Evolutionary conservation across 768 basidiomycete species (phyloP), one percentile per base, ranked within the genome.

Genomic region (Gloeophyllum trabeum): DNA sequence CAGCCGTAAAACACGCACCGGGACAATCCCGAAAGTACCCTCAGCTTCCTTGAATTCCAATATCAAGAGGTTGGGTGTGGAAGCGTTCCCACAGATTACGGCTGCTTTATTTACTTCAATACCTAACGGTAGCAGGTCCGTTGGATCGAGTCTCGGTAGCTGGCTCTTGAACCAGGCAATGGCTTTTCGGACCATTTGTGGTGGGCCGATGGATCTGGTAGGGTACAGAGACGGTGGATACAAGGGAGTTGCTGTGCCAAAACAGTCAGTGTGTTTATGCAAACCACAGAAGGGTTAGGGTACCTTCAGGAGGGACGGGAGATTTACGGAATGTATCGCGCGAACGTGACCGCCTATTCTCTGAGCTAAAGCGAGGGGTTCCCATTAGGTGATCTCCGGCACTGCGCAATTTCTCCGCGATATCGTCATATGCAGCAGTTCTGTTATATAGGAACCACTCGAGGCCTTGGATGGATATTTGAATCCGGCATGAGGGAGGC

Each of bases 401-500:
- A 46, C 48, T 5, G 45, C 39, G n/a, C 71, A 92, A 78, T 53
- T 84, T 76, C 7, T 82, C 71, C 16, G 94, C 62, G 41, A 98
- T 91, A 41, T 76, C 71, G 54, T 98, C 91, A 60, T 83, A 97
- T 3, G 90, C 80, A 3, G 87, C 75, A 3, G 89, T 93, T 38
- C 79, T 70, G 61, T 97, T 98, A 61, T 88, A 96, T 32, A 98
- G 52, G 57, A 89, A 89, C 81, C 88, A 92, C 58, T 98, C 92
- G 35, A 92, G 68, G 14, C 94, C 94, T 50, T 93, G 77, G 3
- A 87, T 51, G 5, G 79, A 79, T 22, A 92, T 55, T 42, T 86
- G 80, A 23, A 97, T 75, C 28, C 94, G 81, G 52, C 90, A 94
- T 12, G 82, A 75, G 44, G 74, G 67, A 19, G 71, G 54, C 12